Conservation (phyloP, 768 basidiomycete genomes). For the Agrocybe chaxingu region DNA sequence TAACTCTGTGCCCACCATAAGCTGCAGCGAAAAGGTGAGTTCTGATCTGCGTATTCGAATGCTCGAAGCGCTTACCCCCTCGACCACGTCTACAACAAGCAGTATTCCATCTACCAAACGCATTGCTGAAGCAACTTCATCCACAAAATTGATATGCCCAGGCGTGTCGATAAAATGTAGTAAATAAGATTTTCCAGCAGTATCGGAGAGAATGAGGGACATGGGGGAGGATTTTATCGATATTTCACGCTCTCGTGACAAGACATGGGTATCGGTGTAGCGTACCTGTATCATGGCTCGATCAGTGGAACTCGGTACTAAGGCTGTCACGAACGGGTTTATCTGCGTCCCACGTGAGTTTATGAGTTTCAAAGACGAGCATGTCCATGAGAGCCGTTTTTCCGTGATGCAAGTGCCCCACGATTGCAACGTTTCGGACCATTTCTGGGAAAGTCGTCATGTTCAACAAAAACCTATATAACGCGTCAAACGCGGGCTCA, state of each 20-base stretch:
- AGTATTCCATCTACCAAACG: constrained; percentile 89
- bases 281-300: constrained; percentile 53
- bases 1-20: constrained; percentile 91
- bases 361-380: constrained; percentile 96
- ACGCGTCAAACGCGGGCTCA: constrained; percentile 7
- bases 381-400: constrained; percentile 97
- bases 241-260: constrained; percentile 85
- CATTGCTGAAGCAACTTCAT: constrained; percentile 89
- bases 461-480: constrained; percentile 80
- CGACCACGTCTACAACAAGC: constrained; percentile 96
- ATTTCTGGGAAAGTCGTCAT: constrained; percentile 91
- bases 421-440: constrained; percentile 94
- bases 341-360: constrained; percentile 91
- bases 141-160: constrained; percentile 98
- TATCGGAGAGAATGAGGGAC: constrained; percentile 84
- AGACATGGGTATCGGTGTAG: constrained; percentile 93
- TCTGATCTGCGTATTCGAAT: constrained; percentile 7
- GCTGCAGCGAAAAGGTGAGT: constrained; percentile 35
- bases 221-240: constrained; percentile 98
- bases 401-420: constrained; percentile 96
- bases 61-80: constrained; percentile 67
- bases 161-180: constrained; percentile 96
- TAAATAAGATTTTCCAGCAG: constrained; percentile 88
- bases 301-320: constrained; percentile 4
- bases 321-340: constrained; percentile 56